phyloP scores from a whole-genome alignment of 257 asterid species.

The Nyctanthes arbortristis region DNA sequence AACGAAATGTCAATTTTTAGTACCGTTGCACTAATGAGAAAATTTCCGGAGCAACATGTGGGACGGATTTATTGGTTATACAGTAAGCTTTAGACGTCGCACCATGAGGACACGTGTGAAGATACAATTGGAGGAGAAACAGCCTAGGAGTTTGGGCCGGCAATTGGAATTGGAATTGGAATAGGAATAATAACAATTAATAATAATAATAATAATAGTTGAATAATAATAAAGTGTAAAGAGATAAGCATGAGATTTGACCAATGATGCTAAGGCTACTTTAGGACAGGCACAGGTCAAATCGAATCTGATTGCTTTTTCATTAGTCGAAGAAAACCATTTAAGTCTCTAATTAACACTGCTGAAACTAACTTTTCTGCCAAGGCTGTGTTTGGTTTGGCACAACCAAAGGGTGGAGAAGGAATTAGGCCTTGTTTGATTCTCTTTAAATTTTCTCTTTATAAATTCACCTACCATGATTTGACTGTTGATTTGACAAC shows the following conservation, averaged over 20 bases:
- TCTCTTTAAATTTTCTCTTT: too few relatives aligned
- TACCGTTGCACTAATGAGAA: too few relatives aligned
- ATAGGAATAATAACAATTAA: too few relatives aligned
- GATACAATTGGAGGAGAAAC: background rate
- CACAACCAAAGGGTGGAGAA: too few relatives aligned
- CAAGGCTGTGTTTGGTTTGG: too few relatives aligned
- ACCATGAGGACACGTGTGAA: slow-evolving; percentile 7
- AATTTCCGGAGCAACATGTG: too few relatives aligned
- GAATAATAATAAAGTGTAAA: slow-evolving; percentile 24
- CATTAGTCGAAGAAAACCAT: slow-evolving; percentile 25
- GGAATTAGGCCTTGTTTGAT: too few relatives aligned
- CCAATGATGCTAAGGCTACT: slow-evolving; percentile 24
- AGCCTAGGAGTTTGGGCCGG: slow-evolving; percentile 27
- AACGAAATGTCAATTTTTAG: too few relatives aligned
- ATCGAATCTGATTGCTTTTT: slow-evolving; percentile 40
- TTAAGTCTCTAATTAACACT: background rate
- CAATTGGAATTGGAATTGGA: slow-evolving; percentile 3
- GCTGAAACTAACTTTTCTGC: too few relatives aligned
- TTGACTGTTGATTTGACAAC: too few relatives aligned
- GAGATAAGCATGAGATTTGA: slow-evolving; percentile 39
- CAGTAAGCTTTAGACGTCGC: background rate
- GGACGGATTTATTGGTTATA: background rate
- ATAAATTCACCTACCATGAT: too few relatives aligned
- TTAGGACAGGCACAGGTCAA: slow-evolving; percentile 40
- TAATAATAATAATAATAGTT: too few relatives aligned